Conservation (phyloP, 164 flowering plant genomes). For the Berberis thunbergii region DNA sequence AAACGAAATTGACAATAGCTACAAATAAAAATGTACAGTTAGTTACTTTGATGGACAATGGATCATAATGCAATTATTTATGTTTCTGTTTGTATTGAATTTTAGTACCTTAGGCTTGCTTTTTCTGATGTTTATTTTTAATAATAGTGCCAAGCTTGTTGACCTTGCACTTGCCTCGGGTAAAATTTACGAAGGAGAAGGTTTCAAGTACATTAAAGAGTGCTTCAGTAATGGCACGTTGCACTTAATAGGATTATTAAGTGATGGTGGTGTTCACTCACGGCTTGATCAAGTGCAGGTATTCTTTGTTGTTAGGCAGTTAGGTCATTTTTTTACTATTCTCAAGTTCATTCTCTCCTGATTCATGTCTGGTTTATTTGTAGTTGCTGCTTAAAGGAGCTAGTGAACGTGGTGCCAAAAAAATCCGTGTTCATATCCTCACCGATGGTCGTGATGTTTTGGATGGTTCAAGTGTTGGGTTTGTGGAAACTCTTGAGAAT, state of each 20-base stretch:
- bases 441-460: conserved; percentile 98
- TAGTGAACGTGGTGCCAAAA: conserved; percentile 77
- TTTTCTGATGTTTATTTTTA: conserved; percentile 1
- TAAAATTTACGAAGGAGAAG: conserved; percentile 84
- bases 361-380: conserved; percentile 7
- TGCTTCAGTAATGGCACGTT: conserved; percentile 58
- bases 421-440: conserved; percentile 84
- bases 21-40: too few relatives aligned
- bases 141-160: conserved; percentile 83
- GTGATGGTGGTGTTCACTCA: conserved; percentile 99
- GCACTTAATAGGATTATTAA: conserved; percentile 90
- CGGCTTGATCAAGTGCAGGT: conserved; percentile 92
- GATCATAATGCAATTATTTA: too few relatives aligned
- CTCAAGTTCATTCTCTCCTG: background rate
- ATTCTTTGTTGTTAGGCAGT: background rate
- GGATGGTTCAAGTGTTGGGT: conserved; percentile 91
- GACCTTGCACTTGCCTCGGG: conserved; percentile 89
- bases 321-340: background rate
- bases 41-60: too few relatives aligned
- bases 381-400: conserved; percentile 88
- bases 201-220: conserved; percentile 77
- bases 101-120: too few relatives aligned
- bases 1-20: too few relatives aligned
- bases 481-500: conserved; percentile 82
- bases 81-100: too few relatives aligned